Conservation (phyloP, 1,284 basidiomycete species). For the Naganishia sp. region DNA sequence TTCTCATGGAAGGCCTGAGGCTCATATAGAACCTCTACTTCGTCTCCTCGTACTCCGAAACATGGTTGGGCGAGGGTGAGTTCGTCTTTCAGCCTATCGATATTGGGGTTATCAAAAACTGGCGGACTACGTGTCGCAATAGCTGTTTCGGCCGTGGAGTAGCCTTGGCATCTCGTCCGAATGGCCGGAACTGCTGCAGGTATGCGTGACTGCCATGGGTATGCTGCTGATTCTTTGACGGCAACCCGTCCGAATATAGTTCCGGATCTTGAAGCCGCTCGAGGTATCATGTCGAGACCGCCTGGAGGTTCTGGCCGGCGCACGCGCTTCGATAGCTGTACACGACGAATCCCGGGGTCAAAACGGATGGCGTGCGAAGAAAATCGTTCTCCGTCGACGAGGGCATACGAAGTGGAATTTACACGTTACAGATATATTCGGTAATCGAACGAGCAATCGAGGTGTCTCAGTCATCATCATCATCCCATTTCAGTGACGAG, state of each 20-base stretch:
- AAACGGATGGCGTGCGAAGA: no score
- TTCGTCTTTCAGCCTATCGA: slow-evolving; percentile 28
- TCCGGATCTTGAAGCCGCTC: not conserved
- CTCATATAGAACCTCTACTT: slow-evolving; percentile 52
- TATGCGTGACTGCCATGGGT: not conserved
- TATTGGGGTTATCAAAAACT: slow-evolving; percentile 20
- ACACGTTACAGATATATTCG: not conserved
- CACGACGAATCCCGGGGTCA: no score
- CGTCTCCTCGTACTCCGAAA: slow-evolving; percentile 53
- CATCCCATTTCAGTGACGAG: no score
- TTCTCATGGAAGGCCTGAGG: slow-evolving; percentile 55
- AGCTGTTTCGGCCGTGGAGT: not conserved
- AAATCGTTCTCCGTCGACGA: no score
- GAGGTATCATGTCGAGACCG: not conserved
- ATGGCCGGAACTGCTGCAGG: not conserved
- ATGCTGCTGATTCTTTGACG: not conserved
- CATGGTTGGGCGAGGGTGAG: slow-evolving; percentile 46
- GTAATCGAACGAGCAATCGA: not conserved
- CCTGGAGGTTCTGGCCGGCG: no score
- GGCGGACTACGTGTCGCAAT: slow-evolving; percentile 15
- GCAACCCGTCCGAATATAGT: not conserved
- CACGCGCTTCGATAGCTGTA: no score
- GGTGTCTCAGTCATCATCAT: not conserved
- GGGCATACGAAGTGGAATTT: no score
- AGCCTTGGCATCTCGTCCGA: not conserved